Evolutionary conservation across 208 protist genomes (phyloP).

Genomic region (Leishmania tarentolae): DNA sequence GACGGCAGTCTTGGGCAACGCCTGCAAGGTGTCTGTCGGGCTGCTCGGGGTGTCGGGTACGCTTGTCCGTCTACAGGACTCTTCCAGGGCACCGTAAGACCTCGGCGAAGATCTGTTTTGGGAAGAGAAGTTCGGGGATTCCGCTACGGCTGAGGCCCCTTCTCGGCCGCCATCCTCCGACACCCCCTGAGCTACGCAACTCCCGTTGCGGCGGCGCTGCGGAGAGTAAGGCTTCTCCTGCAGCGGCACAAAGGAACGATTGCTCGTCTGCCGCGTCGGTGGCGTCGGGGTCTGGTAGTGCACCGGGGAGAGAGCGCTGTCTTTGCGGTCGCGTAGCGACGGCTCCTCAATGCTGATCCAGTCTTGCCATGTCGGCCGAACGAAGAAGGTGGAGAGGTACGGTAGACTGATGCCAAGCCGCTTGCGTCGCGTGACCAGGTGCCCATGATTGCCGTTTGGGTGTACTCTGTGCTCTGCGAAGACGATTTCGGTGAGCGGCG

Average conservation of each 20-base stretch:
- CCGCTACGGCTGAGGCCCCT: neutral
- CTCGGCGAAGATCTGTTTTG: constrained; percentile 8
- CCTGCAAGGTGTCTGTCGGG: neutral
- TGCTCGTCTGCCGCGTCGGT: constrained; percentile 27
- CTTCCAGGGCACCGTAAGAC: constrained; percentile 30
- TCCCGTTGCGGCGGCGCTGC: constrained; percentile 2
- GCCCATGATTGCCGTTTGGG: constrained; percentile 17
- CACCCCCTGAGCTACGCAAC: too few relatives aligned
- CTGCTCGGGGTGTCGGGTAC: neutral
- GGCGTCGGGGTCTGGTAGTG: constrained; percentile 14
- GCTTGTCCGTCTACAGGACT: neutral
- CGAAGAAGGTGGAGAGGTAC: constrained; percentile 59
- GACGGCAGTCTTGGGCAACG: constrained; percentile 48
- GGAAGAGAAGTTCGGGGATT: neutral
- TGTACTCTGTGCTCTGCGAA: constrained; percentile 26
- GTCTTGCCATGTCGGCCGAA: constrained; percentile 42
- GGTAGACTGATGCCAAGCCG: constrained; percentile 60
- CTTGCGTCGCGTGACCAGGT: constrained; percentile 34
- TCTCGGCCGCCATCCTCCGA: neutral
- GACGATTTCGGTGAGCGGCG: constrained; percentile 2
- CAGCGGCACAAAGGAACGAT: constrained; percentile 39
- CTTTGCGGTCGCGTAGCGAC: constrained; percentile 45
- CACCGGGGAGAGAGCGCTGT: constrained; percentile 34
- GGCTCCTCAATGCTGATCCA: constrained; percentile 76
- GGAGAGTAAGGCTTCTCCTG: neutral